Base-by-base conservation (phyloP, 1,284 basidiomycete species). In the Papiliotrema laurentii region DNA sequence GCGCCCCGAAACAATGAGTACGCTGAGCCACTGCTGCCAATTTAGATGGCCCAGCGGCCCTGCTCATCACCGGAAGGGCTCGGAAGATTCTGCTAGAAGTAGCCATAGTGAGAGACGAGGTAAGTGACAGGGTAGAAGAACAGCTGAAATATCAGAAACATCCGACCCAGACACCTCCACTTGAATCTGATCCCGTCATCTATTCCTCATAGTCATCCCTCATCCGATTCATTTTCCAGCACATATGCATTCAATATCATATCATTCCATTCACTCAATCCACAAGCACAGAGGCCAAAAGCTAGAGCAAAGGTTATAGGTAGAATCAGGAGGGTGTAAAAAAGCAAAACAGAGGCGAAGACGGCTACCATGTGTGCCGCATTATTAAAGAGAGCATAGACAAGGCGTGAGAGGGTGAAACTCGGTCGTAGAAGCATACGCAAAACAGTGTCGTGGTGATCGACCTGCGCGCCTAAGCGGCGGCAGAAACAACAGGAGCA, bases 381-480 rank as follows among this genome's bases (percentile, higher is more conserved):
- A n/a, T 35, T 16, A 35, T 35, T 35, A 35, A 35, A 35, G 34
- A 35, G 21, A 33, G 21, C 16, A 19, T 35, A 16, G 34, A n/a
- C 34, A 16, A n/a, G n/a, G n/a, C 18, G 19, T 22, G 9, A 22
- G 3, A 10, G 35, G 18, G n/a, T n/a, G n/a, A n/a, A n/a, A n/a
- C n/a, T n/a, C n/a, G n/a, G n/a, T n/a, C n/a, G n/a, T n/a, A n/a
- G n/a, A n/a, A n/a, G n/a, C n/a, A n/a, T n/a, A n/a, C n/a, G n/a
- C n/a, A n/a, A n/a, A n/a, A n/a, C n/a, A n/a, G n/a, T n/a, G n/a
- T n/a, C n/a, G n/a, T n/a, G n/a, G n/a, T n/a, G n/a, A n/a, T n/a
- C n/a, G n/a, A n/a, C n/a, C n/a, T n/a, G n/a, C n/a, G 37, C 5
- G 22, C 22, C 40, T 42, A 42, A n/a, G 40, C 40, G 40, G 40